phyloP scores from a whole-genome alignment of 2,329 filamentous ascomycete genomes.

The Huntiella savannae region DNA sequence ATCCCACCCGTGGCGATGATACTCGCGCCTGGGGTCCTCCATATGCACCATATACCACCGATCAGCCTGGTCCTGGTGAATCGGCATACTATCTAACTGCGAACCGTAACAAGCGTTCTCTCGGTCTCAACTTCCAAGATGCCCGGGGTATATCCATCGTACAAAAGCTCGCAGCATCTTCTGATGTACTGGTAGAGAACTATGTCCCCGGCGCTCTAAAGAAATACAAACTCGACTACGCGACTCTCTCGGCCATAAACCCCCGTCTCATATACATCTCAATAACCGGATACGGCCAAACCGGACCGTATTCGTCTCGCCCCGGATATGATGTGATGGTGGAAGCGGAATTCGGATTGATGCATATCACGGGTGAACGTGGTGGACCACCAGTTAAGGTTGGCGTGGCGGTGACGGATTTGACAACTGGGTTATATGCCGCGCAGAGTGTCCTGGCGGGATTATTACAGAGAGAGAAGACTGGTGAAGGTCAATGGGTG shows the following conservation, averaged over 20 bases:
- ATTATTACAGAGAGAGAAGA: conserved; percentile 53
- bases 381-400: conserved; percentile 92
- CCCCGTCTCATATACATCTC: conserved; percentile 80
- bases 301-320: conserved; percentile 67
- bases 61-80: conserved; percentile 56
- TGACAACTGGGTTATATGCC: conserved; percentile 89
- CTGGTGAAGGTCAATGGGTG: conserved; percentile 73
- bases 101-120: conserved; percentile 92
- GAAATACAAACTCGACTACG: conserved; percentile 84
- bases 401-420: conserved; percentile 86
- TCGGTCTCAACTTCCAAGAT: conserved; percentile 81
- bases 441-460: conserved; percentile 93
- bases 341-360: conserved; percentile 90
- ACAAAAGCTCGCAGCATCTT: conserved; percentile 64
- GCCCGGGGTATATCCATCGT: conserved; percentile 68
- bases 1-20: conserved; percentile 78
- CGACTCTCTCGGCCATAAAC: conserved; percentile 62
- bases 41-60: conserved; percentile 58
- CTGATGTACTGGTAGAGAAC: conserved; percentile 90
- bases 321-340: conserved; percentile 99
- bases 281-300: conserved; percentile 94
- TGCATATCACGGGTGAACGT: conserved; percentile 88
- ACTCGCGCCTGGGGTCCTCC: conserved; percentile 93
- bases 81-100: conserved; percentile 86
- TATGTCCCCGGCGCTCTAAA: conserved; percentile 78